Conservation (phyloP, 1,139 yeast species). For the Zygotorulaspora mrakii region DNA sequence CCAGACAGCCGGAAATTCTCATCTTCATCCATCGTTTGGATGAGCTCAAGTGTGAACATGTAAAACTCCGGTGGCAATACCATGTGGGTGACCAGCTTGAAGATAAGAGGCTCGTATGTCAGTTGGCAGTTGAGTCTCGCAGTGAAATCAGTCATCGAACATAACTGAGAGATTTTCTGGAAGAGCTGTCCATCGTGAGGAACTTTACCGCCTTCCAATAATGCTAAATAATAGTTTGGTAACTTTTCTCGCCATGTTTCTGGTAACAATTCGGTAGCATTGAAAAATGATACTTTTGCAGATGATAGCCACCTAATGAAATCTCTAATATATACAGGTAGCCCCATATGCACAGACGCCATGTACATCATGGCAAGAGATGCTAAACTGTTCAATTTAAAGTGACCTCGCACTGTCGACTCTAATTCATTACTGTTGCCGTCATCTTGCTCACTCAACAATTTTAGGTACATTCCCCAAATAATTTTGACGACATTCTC, state of each 20-base stretch:
- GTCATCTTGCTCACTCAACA: conserved; percentile 31
- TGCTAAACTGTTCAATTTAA: conserved; percentile 23
- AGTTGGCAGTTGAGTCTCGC: conserved; percentile 15
- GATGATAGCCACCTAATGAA: conserved; percentile 28
- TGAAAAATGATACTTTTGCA: conserved; percentile 28
- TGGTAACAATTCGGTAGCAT: conserved; percentile 27
- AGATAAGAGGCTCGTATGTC: conserved; percentile 20
- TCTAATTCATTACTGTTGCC: conserved; percentile 7
- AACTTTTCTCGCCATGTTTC: conserved; percentile 26
- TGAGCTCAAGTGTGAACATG: conserved; percentile 18
- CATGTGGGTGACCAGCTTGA: conserved; percentile 22
- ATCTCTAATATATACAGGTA: conserved; percentile 32
- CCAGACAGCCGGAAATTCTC: conserved; percentile 16
- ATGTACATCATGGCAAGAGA: conserved; percentile 30
- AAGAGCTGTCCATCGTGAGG: conserved; percentile 27
- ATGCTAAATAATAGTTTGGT: conserved; percentile 33
- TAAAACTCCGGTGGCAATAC: conserved; percentile 31
- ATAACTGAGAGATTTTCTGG: conserved; percentile 20
- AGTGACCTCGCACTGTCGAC: conserved; percentile 11
- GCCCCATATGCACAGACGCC: conserved; percentile 27
- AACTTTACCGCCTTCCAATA: conserved; percentile 30
- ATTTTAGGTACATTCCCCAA: conserved; percentile 46
- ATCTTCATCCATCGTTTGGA: conserved; percentile 14
- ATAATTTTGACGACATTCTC: conserved; percentile 45
- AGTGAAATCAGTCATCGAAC: conserved; percentile 19